Evolutionary conservation across 768 basidiomycete species (phyloP), one percentile per base, ranked within the genome.

Genomic region (Austroboletus eburneus): DNA sequence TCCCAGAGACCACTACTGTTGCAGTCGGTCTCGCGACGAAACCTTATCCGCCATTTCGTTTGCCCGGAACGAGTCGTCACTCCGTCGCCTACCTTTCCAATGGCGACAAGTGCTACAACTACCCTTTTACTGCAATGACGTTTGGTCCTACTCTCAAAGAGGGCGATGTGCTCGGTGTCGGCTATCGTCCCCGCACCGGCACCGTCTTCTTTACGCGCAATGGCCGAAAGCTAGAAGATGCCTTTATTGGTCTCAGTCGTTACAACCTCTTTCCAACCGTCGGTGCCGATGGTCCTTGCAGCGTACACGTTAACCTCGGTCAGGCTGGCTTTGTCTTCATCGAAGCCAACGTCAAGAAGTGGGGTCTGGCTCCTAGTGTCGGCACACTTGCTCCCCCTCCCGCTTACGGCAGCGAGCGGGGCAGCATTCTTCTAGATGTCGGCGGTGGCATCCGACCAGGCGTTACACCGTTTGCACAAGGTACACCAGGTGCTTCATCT

Each of bases 121-220:
- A 87, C 68, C 96, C 96, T 0, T 99, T 98, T 67, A 90, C 90
- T 5, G 73, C 88, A 0, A 67, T 82, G 1, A 79, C 91, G 2
- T 92, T 91, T 61, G 95, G 94, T 6, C 82, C 91, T 2, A 59
- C 73, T 2, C 73, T 98, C 46, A 89, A 90, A 61, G 92, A 97
- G 65, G 94, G 96, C 17, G 96, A 99, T 64, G 91, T 96, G 0
- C 76, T 99, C 24, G 96, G 96, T 24, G 79, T 98, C 18, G 96
- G 94, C 5, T 99, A 96, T 70, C 83, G 93, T 20, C 96, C 96
- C 5, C 83, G 96, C 33, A 91, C 89, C 3, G 96, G 96, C 23
- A 94, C 92, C 0, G 92, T 99, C n/a, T 99, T 99, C 72, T 99
- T 90, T 75, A 98, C 96, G 32, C 86, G 94, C 49, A 99, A 99